Evolutionary conservation across 306 rosid species (phyloP).

Genomic region (Carpinus fangiana): DNA sequence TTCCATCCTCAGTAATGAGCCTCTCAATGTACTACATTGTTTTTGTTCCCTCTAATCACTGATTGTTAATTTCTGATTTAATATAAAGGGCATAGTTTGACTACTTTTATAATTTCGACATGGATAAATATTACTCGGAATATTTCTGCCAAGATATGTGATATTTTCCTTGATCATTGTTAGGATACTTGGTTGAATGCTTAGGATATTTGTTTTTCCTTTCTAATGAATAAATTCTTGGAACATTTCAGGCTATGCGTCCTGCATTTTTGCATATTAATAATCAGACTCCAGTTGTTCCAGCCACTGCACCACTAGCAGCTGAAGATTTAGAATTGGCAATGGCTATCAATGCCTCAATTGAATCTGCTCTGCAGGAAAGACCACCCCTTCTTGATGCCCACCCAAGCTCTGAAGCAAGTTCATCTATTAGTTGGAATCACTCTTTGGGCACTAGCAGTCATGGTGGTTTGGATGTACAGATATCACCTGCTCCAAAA

Average conservation of each 20-base stretch:
- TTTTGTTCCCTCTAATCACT: not conserved
- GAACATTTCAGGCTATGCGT: slow-evolving; percentile 46
- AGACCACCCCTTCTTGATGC: slow-evolving; percentile 46
- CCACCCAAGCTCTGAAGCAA: slow-evolving; percentile 49
- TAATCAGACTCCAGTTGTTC: slow-evolving; percentile 42
- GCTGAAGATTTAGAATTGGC: slow-evolving; percentile 72
- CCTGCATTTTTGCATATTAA: slow-evolving; percentile 61
- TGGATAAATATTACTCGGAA: not conserved
- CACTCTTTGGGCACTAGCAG: slow-evolving; percentile 21
- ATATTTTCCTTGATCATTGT: not conserved
- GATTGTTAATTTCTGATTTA: not conserved
- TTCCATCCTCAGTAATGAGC: not conserved
- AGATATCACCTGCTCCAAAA: slow-evolving; percentile 29
- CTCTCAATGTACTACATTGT: not conserved
- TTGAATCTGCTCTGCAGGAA: slow-evolving; percentile 61
- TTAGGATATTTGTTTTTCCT: slow-evolving; percentile 11
- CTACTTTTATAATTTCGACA: not conserved
- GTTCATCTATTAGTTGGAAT: slow-evolving; percentile 50
- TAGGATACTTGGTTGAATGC: not conserved
- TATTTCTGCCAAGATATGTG: not conserved
- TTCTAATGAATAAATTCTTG: slow-evolving; percentile 17
- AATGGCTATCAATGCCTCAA: slow-evolving; percentile 71
- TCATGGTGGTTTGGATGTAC: slow-evolving; percentile 43
- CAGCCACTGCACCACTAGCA: slow-evolving; percentile 73
- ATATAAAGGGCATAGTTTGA: not conserved